Base-by-base conservation (phyloP, 768 basidiomycete genomes). In the Termitomyces heimii region DNA sequence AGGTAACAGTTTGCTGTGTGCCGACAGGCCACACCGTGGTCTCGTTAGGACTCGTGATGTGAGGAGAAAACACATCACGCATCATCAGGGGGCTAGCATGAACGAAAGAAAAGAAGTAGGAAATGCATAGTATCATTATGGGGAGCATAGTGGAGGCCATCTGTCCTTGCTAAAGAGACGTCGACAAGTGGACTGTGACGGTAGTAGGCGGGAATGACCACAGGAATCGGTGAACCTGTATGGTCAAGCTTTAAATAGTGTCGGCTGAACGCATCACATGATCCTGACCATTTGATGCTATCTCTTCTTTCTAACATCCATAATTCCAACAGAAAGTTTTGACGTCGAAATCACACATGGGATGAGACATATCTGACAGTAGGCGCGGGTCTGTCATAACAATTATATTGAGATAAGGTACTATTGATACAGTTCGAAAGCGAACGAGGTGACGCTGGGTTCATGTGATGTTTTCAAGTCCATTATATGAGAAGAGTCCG, bases 1-100 rank as follows among this genome's bases (percentile, higher is more conserved):
- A 87, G 7, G 76, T 77, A 49, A 85, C 82, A 18, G 68, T 76
- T 59, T 77, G 75, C 3, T 60, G 70, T 8, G 72, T 58, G 1
- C 84, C 84, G 20, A 75, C 70, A 12, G 65, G 66, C 85, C 85
- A 87, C 18, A 81, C 72, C 2, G 79, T 76, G 18, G 63, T 64
- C 13, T 69, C 66, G 28, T 72, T 71, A 1, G 85, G 84, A 45
- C 66, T 73, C 18, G 72, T 76, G 66, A 86, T 81, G 53, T 67
- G 73, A 0, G 84, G 84, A 12, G 63, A 73, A 62, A 77, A 78
- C 9, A 84, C 81, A 48, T 77, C 76, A 39, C 80, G 72, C 58
- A 65, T 61, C 53, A 56, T 58, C 37, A 81, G 62, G 1, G 77
- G 78, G 26, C 69, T 61, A n/a, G 75, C 73, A 22, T 71, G 63